Base-by-base conservation (phyloP, 2,329 filamentous ascomycete species). In the Berkeleyomyces basicola region DNA sequence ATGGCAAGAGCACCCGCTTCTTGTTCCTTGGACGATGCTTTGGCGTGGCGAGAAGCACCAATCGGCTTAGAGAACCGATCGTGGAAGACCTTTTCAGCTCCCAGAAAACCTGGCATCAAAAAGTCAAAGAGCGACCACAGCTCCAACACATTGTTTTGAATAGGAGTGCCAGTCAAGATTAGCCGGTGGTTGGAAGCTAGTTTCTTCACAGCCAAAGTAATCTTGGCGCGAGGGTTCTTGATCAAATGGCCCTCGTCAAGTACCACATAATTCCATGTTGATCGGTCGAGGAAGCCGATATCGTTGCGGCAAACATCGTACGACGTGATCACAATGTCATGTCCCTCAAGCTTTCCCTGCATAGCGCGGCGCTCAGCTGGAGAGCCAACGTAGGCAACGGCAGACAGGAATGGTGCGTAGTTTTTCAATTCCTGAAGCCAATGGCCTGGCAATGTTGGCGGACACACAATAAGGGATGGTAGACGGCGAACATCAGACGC, bases 121-220 rank as follows among this genome's bases (percentile, higher is more conserved):
- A 99, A 99, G 74, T 99, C 93, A 71, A 99, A 99, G 3, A 99
- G 79, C 0, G 92, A 97, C 92, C 92, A 99, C 3, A 99, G 78
- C 71, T 99, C 92, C 58, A 99, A 76, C 1, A 99, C 92, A 67
- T 97, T 97, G 73, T 97, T 97, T 72, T 97, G 92, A 67, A 97
- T 97, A 0, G 93, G 93, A 1, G 93, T 99, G 47, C 93, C 93
- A 0, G 93, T 99, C 3, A 99, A 81, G 67, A 99, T 99, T 58
- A 99, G 80, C 23, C 93, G 87, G 71, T 99, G 95, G 68, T 99
- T 97, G 71, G 90, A 96, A 5, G 83, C 75, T 42, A 99, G 79
- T 64, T 83, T 83, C 78, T 99, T 99, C 67, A 97, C 92, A 0
- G 93, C 91, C 65, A 91, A 81, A 0, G 89, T 95, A 65, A 95